These are phyloP conservation scores for Epichloe sp. DNA, from an alignment of 2,329 filamentous ascomycete species.

Conservation along the genomic window DNA sequence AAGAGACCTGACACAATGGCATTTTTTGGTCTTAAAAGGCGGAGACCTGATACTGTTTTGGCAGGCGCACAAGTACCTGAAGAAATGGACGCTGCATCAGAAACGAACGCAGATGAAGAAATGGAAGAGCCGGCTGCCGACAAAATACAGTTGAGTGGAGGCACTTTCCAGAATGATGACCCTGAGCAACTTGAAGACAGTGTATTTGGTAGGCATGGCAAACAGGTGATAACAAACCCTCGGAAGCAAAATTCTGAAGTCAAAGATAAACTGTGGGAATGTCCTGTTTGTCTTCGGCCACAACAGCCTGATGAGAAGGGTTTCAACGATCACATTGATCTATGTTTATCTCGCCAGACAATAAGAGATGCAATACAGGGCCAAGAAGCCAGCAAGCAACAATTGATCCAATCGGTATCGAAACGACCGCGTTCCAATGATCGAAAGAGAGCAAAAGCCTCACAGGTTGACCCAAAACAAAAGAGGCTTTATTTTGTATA, in stretches of 20 bases:
- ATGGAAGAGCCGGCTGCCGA: constrained; percentile 61
- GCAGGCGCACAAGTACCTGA: constrained; percentile 9
- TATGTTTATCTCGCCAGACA: constrained; percentile 72
- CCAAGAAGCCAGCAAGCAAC: constrained; percentile 16
- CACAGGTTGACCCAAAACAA: constrained; percentile 30
- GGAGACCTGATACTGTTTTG: constrained; percentile 8
- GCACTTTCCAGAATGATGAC: background rate
- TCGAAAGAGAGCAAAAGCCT: constrained; percentile 26
- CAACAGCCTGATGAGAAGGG: constrained; percentile 60
- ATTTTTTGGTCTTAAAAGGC: constrained; percentile 59
- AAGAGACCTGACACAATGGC: constrained; percentile 65
- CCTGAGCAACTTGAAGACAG: background rate
- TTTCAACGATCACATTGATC: constrained; percentile 89
- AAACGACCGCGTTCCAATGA: constrained; percentile 23
- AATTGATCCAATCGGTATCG: constrained; percentile 21
- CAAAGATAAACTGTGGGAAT: constrained; percentile 57
- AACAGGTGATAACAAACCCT: constrained; percentile 37
- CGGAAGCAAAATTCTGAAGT: constrained; percentile 16
- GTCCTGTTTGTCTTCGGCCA: constrained; percentile 72
- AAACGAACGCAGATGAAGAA: constrained; percentile 24
- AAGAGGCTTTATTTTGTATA: constrained; percentile 41
- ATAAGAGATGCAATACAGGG: constrained; percentile 72
- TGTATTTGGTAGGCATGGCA: constrained; percentile 26
- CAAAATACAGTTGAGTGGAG: constrained; percentile 10
- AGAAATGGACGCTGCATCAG: constrained; percentile 21